Evolutionary conservation across 192 early-diverging fungal genomes (phyloP).

Genomic region (Martensiomyces pterosporus): DNA sequence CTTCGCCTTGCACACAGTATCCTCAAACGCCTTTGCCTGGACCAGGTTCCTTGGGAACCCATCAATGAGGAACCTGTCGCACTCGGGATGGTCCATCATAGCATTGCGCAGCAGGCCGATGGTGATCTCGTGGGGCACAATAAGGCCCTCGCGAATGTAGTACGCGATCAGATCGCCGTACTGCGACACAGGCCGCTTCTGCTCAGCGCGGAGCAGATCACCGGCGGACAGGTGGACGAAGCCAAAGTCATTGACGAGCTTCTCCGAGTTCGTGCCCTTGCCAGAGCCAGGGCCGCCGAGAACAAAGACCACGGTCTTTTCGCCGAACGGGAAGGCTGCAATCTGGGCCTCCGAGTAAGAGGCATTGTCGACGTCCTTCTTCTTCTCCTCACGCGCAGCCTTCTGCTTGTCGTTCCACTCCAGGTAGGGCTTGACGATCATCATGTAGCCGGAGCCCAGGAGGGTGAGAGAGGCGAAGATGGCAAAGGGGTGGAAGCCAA

Average conservation of each 20-base stretch:
- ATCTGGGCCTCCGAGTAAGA: slow-evolving; percentile 20
- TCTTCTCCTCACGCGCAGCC: slow-evolving; percentile 3
- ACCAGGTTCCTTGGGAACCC: slow-evolving; percentile 95
- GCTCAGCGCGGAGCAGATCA: slow-evolving; percentile 91
- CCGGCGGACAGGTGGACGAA: slow-evolving; percentile 97
- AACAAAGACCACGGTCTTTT: slow-evolving; percentile 84
- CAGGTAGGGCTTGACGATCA: slow-evolving; percentile 37
- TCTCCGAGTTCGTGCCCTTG: slow-evolving; percentile 94
- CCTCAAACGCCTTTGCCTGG: slow-evolving; percentile 92
- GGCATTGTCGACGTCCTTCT: slow-evolving; percentile 5
- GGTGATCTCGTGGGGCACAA: slow-evolving; percentile 95
- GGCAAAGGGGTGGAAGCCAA: slow-evolving; percentile 29
- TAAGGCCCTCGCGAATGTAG: slow-evolving; percentile 89
- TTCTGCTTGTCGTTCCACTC: slow-evolving; percentile 20
- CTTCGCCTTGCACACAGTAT: slow-evolving; percentile 68
- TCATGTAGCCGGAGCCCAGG: slow-evolving; percentile 14
- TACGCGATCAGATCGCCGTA: slow-evolving; percentile 89
- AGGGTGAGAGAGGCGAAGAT: slow-evolving; percentile 22
- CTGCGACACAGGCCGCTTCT: slow-evolving; percentile 71
- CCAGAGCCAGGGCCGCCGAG: slow-evolving; percentile 86
- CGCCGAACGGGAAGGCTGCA: slow-evolving; percentile 35
- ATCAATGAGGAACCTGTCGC: slow-evolving; percentile 85
- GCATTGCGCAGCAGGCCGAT: slow-evolving; percentile 86
- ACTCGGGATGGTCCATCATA: slow-evolving; percentile 67
- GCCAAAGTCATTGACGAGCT: slow-evolving; percentile 81